phyloP scores from a whole-genome alignment of 495 filamentous ascomycete species.

The Neurospora sp. region DNA sequence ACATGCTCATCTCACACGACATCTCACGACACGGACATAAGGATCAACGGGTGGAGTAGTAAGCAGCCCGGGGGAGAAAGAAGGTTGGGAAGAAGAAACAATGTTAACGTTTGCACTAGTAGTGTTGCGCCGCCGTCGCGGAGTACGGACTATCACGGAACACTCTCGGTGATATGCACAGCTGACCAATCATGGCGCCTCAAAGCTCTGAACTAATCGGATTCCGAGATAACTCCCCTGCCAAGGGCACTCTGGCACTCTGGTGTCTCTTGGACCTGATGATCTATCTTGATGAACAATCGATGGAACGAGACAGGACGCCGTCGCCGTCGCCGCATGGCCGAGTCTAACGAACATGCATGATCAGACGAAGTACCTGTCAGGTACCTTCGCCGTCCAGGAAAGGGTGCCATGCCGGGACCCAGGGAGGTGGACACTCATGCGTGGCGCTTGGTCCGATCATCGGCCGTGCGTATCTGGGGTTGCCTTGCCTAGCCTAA shows the following conservation, averaged over 20 bases:
- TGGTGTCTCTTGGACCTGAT: not conserved
- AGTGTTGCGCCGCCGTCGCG: not conserved
- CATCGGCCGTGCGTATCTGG: not conserved
- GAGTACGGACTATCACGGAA: not conserved
- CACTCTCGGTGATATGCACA: not conserved
- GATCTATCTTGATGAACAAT: not conserved
- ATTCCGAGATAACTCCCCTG: not conserved
- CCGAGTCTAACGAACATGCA: not conserved
- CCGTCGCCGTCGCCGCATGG: not conserved
- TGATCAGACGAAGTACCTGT: not conserved
- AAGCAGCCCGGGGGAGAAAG: not conserved
- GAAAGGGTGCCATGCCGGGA: not conserved
- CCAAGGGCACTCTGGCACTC: not conserved
- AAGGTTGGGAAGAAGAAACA: not conserved
- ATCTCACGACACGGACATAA: not conserved
- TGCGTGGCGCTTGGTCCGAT: not conserved
- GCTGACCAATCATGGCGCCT: not conserved
- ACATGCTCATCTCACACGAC: not conserved
- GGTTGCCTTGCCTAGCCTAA: not conserved
- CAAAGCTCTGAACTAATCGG: not conserved
- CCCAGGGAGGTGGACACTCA: not conserved
- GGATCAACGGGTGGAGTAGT: not conserved
- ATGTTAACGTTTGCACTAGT: not conserved
- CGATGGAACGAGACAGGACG: not conserved
- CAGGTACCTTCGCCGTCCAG: not conserved